These are phyloP conservation scores for Nannizziopsis barbatae DNA, from an alignment of 2,329 filamentous ascomycete genomes.

Conservation along the genomic window DNA sequence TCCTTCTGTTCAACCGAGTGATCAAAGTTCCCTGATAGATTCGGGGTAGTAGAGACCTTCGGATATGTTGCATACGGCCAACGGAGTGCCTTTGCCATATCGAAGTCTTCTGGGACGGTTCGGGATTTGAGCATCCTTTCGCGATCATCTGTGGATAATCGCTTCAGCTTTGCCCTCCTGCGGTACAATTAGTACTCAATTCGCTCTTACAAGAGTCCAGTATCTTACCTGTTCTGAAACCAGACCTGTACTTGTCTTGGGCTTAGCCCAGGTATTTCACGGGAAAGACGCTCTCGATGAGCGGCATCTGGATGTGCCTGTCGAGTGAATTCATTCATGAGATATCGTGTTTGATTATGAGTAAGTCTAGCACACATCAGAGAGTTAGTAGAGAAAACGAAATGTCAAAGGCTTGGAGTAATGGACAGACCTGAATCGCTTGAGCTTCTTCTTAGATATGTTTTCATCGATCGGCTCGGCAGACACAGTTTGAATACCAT, in stretches of 20 bases:
- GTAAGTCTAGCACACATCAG: conserved; percentile 57
- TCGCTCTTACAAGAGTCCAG: not conserved
- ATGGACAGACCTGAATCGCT: conserved; percentile 39
- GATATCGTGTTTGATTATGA: conserved; percentile 90
- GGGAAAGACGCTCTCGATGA: conserved; percentile 73
- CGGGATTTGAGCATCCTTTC: conserved; percentile 51
- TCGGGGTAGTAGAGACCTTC: conserved; percentile 40
- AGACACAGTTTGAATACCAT: conserved; percentile 20
- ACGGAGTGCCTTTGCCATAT: conserved; percentile 49
- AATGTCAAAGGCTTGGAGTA: conserved; percentile 58
- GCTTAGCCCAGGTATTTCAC: conserved; percentile 83
- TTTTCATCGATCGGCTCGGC: conserved; percentile 17
- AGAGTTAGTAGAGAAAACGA: no score
- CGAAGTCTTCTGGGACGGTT: conserved; percentile 49
- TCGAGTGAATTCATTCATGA: conserved; percentile 94
- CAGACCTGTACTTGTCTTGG: conserved; percentile 92
- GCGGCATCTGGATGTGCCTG: conserved; percentile 89
- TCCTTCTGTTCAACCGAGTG: conserved; percentile 22
- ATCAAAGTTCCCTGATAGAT: conserved; percentile 19
- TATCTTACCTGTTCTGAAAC: conserved; percentile 85
- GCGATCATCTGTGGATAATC: conserved; percentile 49
- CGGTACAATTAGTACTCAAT: not conserved
- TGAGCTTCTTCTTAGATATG: conserved; percentile 34
- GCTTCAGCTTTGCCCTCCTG: conserved; percentile 52
- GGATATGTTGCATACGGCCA: conserved; percentile 42